Base-by-base conservation (phyloP, 169 alveolate genomes). In the Cryptosporidium ryanae region DNA sequence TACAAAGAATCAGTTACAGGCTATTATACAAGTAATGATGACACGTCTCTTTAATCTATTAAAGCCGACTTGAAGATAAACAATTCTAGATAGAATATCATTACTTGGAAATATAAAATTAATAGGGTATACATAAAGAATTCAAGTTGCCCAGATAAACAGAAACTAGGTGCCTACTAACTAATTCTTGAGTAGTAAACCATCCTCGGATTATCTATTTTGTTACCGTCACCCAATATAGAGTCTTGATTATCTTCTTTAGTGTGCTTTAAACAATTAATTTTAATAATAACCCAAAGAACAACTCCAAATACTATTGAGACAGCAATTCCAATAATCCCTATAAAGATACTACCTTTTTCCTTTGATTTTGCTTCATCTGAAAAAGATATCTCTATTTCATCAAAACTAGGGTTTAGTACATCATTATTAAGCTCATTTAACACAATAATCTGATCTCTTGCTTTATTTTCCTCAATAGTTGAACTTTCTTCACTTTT, bases 281-380 rank as follows among this genome's bases (percentile, higher is more conserved):
- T 31, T 27, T 52, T 68, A n/a, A 50, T 31, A 17, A 68, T 17
- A 10, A 68, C 2, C 83, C 83, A 68, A 23, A 68, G 23, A 29
- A 68, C 29, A 27, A 68, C 59, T 15, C 83, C 83, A 5, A 68
- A 31, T n/a, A 68, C 12, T 68, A 68, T 52, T 2, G 83, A 55
- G 7, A 23, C 65, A 68, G 31, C 17, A 23, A 66, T 48, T 18
- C 82, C 32, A 49, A 46, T 43, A 52, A 54, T 55, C 18, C 66
- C 83, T 17, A 68, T 32, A 23, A 18, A 1, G 10, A 5, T 59
- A 12, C 25, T 21, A 54, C 8, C 34, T 43, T 29, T 8, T 27
- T 61, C 15, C 10, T 55, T 50, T 6, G 13, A 29, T 57, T 59
- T 55, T 31, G 38, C 70, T 6, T 76, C 54, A 13, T 34, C 23